Evolutionary conservation across 805 yeast genomes (phyloP).

Genomic region (Wickerhamomyces tratensis): DNA sequence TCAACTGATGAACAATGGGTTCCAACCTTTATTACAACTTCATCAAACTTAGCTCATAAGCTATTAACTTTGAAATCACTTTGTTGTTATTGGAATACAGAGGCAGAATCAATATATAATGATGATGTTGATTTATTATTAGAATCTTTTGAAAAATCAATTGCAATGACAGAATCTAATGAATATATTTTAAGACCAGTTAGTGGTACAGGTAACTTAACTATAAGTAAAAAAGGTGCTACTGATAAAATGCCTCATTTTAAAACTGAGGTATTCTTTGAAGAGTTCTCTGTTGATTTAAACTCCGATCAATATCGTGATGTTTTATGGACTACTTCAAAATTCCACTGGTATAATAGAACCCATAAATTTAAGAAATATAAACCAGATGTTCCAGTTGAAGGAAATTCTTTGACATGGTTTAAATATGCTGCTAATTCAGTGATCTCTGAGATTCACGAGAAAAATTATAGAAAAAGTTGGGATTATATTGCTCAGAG

Average conservation of each 20-base stretch:
- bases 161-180: conserved; percentile 21
- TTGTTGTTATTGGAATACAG: conserved; percentile 79
- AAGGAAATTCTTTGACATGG: conserved; percentile 74
- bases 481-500: conserved; percentile 76
- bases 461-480: conserved; percentile 70
- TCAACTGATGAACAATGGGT: conserved; percentile 82
- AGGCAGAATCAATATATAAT: conserved; percentile 35
- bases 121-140: conserved; percentile 41
- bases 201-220: conserved; percentile 75
- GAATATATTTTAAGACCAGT: conserved; percentile 71
- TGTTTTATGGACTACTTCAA: conserved; percentile 70
- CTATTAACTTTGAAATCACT: conserved; percentile 65
- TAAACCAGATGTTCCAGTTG: conserved; percentile 45
- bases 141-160: conserved; percentile 34
- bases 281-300: conserved; percentile 80
- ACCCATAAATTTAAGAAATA: conserved; percentile 65
- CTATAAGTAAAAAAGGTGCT: conserved; percentile 71
- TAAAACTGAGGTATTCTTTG: conserved; percentile 66
- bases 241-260: conserved; percentile 63
- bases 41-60: conserved; percentile 62
- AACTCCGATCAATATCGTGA: conserved; percentile 82
- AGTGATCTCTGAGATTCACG: conserved; percentile 72
- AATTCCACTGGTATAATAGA: conserved; percentile 66
- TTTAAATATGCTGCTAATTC: conserved; percentile 71
- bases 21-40: conserved; percentile 73